Evolutionary conservation across 345 rosid species (phyloP).

Genomic region (Eucalyptus urophylla): DNA sequence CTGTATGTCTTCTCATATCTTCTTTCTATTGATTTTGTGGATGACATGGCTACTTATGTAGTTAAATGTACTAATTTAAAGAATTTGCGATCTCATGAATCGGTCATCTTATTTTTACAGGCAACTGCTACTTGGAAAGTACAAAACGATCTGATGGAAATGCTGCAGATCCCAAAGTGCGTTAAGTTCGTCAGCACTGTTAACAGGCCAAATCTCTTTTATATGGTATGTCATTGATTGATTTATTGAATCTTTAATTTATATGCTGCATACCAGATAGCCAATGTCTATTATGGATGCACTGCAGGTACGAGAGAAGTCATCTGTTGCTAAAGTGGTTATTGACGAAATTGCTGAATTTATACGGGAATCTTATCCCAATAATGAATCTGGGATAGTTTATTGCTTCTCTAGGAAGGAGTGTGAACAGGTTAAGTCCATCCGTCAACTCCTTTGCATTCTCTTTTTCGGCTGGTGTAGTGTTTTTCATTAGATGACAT

Average conservation of each 20-base stretch:
- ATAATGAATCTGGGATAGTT: conserved; percentile 87
- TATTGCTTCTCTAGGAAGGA: conserved; percentile 96
- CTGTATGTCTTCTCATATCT: conserved; percentile 40
- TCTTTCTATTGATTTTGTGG: background rate
- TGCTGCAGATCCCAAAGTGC: conserved; percentile 76
- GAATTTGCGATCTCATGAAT: background rate
- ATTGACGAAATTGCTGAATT: conserved; percentile 83
- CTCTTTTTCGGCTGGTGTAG: background rate
- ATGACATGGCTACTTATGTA: background rate
- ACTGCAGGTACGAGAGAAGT: conserved; percentile 79
- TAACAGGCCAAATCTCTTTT: conserved; percentile 93
- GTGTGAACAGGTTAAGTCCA: conserved; percentile 73
- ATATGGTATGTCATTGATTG: conserved; percentile 41
- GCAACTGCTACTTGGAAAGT: conserved; percentile 96
- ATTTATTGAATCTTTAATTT: background rate
- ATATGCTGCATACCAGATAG: background rate
- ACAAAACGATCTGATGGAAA: conserved; percentile 78
- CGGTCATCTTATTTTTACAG: conserved; percentile 5
- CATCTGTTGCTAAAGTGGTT: conserved; percentile 65
- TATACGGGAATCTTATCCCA: conserved; percentile 67
- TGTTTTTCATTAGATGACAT: background rate
- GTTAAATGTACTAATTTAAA: background rate
- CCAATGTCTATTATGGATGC: background rate
- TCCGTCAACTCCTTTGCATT: background rate
- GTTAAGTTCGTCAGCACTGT: conserved; percentile 87